Evolutionary conservation across 1,139 yeast genomes (phyloP).

Genomic region (Yarrowia galli): DNA sequence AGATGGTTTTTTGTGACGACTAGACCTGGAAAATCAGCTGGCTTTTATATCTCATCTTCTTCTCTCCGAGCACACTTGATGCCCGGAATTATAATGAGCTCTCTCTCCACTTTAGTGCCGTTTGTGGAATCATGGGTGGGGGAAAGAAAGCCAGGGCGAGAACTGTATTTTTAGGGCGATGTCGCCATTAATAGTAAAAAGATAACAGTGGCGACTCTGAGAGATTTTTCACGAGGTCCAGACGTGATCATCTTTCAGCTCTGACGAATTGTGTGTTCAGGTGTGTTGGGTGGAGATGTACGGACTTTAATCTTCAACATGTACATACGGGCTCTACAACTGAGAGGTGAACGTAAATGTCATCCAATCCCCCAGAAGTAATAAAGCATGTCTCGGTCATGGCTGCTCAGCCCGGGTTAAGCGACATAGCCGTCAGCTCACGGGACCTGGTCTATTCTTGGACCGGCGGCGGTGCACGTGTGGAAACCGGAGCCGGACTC

Average conservation of each 20-base stretch:
- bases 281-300: not conserved
- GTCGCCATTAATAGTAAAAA: slow-evolving; percentile 1
- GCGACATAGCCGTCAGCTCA: slow-evolving; percentile 2
- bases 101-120: slow-evolving; percentile 19
- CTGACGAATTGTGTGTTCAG: not conserved
- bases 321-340: too few species aligned
- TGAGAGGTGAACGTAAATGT: too few species aligned
- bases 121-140: slow-evolving; percentile 4
- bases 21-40: not conserved
- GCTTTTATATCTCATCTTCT: not conserved
- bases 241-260: too few species aligned
- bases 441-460: not conserved
- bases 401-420: slow-evolving; percentile 20
- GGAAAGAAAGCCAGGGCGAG: slow-evolving; percentile 1
- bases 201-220: not conserved
- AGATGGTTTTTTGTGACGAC: not conserved
- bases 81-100: slow-evolving; percentile 18
- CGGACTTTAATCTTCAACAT: not conserved
- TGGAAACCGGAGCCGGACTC: not conserved
- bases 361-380: too few species aligned
- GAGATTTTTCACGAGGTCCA: not conserved
- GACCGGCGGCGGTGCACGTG: not conserved
- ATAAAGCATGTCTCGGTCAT: not conserved
- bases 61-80: not conserved
- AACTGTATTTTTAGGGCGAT: slow-evolving; percentile 22